Conservation (phyloP, 2,329 filamentous ascomycete genomes). For the Sordariomycetes sp. region DNA sequence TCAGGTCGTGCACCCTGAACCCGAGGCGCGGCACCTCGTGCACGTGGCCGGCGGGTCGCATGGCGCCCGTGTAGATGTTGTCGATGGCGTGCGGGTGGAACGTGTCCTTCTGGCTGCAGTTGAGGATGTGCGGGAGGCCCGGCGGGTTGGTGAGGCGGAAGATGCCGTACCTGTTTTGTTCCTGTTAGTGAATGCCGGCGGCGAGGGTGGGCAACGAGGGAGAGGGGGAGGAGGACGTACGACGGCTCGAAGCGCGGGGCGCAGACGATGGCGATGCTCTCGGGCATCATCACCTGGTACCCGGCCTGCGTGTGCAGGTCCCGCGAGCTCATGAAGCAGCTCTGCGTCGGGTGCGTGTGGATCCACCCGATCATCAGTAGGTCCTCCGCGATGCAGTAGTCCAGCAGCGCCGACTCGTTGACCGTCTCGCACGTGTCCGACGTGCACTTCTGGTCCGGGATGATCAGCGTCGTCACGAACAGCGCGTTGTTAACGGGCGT, state of each 20-base stretch:
- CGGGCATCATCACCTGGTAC: constrained; percentile 92
- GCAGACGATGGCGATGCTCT: constrained; percentile 95
- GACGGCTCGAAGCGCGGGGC: constrained; percentile 70
- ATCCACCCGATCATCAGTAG: constrained; percentile 92
- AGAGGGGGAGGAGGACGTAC: constrained; percentile 33
- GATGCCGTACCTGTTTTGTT: constrained; percentile 61
- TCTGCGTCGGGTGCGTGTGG: constrained; percentile 92
- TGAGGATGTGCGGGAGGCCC: constrained; percentile 72
- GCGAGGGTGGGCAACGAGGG: not conserved
- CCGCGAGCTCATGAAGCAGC: constrained; percentile 92
- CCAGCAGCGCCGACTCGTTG: constrained; percentile 75
- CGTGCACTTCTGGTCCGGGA: constrained; percentile 83
- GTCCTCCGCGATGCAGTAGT: constrained; percentile 78
- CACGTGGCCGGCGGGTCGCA: constrained; percentile 56
- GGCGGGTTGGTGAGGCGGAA: constrained; percentile 92
- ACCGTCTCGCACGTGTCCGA: constrained; percentile 91
- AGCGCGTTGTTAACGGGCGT: constrained; percentile 86
- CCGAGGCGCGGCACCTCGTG: constrained; percentile 56
- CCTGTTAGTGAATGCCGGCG: not conserved
- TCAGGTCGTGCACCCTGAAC: constrained; percentile 45
- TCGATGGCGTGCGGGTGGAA: constrained; percentile 67
- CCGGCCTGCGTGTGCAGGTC: constrained; percentile 90
- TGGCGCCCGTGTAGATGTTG: constrained; percentile 69
- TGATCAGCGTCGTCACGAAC: constrained; percentile 79
- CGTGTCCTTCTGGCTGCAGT: constrained; percentile 65